phyloP scores from a whole-genome alignment of 2,329 filamentous ascomycete genomes.

The Fusarium buxicola region DNA sequence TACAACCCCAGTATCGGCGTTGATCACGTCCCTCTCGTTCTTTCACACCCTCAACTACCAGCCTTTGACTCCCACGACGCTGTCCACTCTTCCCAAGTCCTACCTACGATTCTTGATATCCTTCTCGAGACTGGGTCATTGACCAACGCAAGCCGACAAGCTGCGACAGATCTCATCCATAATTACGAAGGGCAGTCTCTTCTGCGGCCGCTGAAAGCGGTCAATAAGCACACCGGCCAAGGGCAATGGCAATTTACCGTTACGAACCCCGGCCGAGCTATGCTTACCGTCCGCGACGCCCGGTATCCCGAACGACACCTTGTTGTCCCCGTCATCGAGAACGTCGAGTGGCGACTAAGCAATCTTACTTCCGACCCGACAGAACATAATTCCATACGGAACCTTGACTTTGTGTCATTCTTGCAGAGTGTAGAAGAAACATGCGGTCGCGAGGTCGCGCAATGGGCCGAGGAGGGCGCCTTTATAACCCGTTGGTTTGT shows the following conservation, averaged over 20 bases:
- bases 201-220: slow-evolving; percentile 37
- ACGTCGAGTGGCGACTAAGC: slow-evolving; percentile 50
- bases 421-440: slow-evolving; percentile 40
- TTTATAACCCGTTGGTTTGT: slow-evolving; percentile 51
- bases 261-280: slow-evolving; percentile 50
- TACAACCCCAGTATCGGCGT: slow-evolving; percentile 50
- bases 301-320: slow-evolving; percentile 47
- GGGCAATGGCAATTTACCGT: slow-evolving; percentile 52
- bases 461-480: slow-evolving; percentile 50
- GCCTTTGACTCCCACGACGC: slow-evolving; percentile 45
- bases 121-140: slow-evolving; percentile 49
- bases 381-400: slow-evolving; percentile 43
- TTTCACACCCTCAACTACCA: slow-evolving; percentile 49
- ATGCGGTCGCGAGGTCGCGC: slow-evolving; percentile 44
- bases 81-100: slow-evolving; percentile 48
- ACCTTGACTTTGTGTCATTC: slow-evolving; percentile 44
- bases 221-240: slow-evolving; percentile 30
- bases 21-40: slow-evolving; percentile 47
- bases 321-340: slow-evolving; percentile 49
- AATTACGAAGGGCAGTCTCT: slow-evolving; percentile 52
- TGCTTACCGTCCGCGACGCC: slow-evolving; percentile 50
- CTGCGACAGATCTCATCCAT: slow-evolving; percentile 40
- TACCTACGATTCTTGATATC: slow-evolving; percentile 50
- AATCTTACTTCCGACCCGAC: slow-evolving; percentile 44
- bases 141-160: slow-evolving; percentile 28